Evolutionary conservation across 2,329 filamentous ascomycete genomes (phyloP).

Genomic region (Curvularia spicifera): DNA sequence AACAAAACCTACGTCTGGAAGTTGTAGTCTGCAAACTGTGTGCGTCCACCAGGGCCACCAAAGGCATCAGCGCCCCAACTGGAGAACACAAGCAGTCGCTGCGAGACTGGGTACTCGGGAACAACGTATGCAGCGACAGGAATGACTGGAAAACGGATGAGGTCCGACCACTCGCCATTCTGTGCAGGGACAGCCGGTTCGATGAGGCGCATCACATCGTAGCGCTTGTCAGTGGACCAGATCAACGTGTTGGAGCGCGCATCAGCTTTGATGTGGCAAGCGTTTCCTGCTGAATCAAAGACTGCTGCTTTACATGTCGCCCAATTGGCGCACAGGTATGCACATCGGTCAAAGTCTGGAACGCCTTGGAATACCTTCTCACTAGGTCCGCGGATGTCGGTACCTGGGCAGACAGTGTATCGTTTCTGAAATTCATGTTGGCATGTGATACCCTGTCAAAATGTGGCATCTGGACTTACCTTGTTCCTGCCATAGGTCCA

Average conservation of each 20-base stretch:
- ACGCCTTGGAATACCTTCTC: constrained; percentile 25
- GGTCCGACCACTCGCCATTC: constrained; percentile 34
- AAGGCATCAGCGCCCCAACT: constrained; percentile 38
- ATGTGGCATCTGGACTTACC: constrained; percentile 15
- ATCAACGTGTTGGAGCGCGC: constrained; percentile 29
- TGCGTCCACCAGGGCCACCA: constrained; percentile 30
- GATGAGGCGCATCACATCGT: constrained; percentile 31
- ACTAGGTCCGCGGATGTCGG: constrained; percentile 31
- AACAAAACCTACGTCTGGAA: constrained; percentile 27
- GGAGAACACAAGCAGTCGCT: constrained; percentile 34
- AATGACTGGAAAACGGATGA: constrained; percentile 36
- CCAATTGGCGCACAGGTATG: constrained; percentile 30
- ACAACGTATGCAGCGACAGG: constrained; percentile 40
- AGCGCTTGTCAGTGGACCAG: constrained; percentile 40
- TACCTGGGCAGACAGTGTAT: constrained; percentile 34
- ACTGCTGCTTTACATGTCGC: constrained; percentile 31
- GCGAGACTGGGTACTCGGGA: constrained; percentile 31
- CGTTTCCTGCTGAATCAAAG: constrained; percentile 22
- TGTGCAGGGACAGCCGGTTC: constrained; percentile 21
- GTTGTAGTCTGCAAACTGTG: constrained; percentile 38
- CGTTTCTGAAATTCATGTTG: constrained; percentile 20
- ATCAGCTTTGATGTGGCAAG: constrained; percentile 37
- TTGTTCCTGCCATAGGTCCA: constrained; percentile 25
- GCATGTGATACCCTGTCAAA: neutral
- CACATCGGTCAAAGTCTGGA: constrained; percentile 27